phyloP scores from a whole-genome alignment of 75 land plant genomes.

The Gnetum montanum region DNA sequence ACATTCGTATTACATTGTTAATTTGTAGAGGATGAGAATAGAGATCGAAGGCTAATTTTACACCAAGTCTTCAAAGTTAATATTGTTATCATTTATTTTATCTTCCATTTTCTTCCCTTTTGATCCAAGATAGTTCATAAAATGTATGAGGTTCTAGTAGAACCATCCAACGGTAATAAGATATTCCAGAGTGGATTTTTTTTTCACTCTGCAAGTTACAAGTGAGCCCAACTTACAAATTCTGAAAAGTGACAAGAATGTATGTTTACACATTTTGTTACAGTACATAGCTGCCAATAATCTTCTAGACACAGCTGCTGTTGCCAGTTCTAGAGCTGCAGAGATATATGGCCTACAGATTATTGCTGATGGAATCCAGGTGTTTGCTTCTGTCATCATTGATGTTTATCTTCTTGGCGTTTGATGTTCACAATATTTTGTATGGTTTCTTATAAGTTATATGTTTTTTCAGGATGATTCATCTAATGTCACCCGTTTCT shows the following conservation, averaged over 20 bases:
- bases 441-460: background rate
- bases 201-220: too few species aligned
- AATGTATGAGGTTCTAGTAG: too few species aligned
- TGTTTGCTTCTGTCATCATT: constrained; percentile 5
- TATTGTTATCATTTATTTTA: background rate
- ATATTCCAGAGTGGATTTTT: too few species aligned
- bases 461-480: constrained; percentile 51
- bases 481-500: constrained; percentile 78
- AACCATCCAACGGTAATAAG: too few species aligned
- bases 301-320: constrained; percentile 59
- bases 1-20: background rate
- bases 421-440: constrained; percentile 2
- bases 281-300: constrained; percentile 57
- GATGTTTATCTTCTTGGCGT: background rate
- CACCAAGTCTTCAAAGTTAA: background rate
- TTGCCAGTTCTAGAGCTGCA: constrained; percentile 91
- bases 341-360: constrained; percentile 76
- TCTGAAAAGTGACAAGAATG: too few species aligned
- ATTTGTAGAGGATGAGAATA: too few species aligned
- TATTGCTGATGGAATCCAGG: constrained; percentile 73
- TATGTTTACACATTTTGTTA: too few species aligned
- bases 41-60: too few species aligned
- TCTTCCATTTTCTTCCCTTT: too few species aligned
- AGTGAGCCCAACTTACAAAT: too few species aligned
- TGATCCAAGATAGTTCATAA: too few species aligned